Base-by-base conservation (phyloP, 768 basidiomycete species). In the Dentipellis sp. region DNA sequence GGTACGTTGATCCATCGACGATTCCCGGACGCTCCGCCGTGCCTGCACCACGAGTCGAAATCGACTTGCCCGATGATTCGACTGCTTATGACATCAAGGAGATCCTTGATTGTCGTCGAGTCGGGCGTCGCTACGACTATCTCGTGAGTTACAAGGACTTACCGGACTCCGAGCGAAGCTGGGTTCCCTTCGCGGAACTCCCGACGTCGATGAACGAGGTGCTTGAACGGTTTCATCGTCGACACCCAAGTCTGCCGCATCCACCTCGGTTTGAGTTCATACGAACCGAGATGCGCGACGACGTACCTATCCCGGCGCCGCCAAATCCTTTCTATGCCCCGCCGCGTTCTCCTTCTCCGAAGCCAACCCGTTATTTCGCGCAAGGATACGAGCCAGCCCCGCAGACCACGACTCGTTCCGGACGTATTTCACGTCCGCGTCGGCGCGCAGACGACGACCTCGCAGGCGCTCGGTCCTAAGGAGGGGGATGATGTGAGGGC, bases 141-240 rank as follows among this genome's bases (percentile, higher is more conserved):
- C 62, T 73, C 34, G 66, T 72, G 2, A 56, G 52, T 5, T 74
- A 65, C 67, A 58, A 59, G 39, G 57, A 57, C 40, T 57, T 57
- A 39, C 59, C 63, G 8, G 62, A 64, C 9, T 63, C 67, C 46
- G 67, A 74, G 53, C 62, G 67, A 53, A 68, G 69, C 10, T 72
- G 74, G 73, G 60, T 72, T 53, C 63, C 70, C 3, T 62, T 72
- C 10, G 66, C 66, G n/a, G 71, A 74, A 21, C 61, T 74, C 45
- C 71, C 71, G 5, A 62, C 58, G 3, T 46, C 67, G 10, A 40
- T 54, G 50, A 63, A 73, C 55, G 63, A 71, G 47, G 47, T 66
- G 14, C 48, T 73, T 42, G 68, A 72, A 29, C 59, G 62, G 10
- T 74, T 71, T 54, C 71, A 74, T 50, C 66, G 67, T 47, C 64